Percentiles rank a stretch among this genome's conserved stretches.
Conservation (phyloP, 768 basidiomycete genomes). For the Mycena leptocephala region DNA sequence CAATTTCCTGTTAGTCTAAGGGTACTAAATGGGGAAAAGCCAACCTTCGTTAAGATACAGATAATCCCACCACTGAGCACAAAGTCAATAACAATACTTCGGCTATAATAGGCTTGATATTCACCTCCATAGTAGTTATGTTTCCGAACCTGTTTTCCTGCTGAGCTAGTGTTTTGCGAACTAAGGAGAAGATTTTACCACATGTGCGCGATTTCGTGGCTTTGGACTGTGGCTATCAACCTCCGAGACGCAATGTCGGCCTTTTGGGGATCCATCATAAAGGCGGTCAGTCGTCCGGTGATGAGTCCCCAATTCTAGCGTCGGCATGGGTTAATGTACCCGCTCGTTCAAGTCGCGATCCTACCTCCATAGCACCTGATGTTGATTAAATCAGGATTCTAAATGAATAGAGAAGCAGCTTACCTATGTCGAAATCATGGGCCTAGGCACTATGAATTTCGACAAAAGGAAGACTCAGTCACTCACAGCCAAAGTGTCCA, state of each 20-base stretch:
- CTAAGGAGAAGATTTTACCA: slow-evolving; percentile 63
- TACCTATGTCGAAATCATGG: neutral
- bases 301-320: slow-evolving; percentile 88
- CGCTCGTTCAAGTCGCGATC: too few relatives aligned
- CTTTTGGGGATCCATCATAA: slow-evolving; percentile 83
- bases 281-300: slow-evolving; percentile 90
- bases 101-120: neutral
- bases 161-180: neutral
- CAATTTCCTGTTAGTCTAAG: neutral
- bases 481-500: slow-evolving; percentile 88
- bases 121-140: slow-evolving; percentile 81
- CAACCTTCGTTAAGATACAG: slow-evolving; percentile 87
- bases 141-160: slow-evolving; percentile 82
- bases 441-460: slow-evolving; percentile 47
- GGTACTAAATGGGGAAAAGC: neutral
- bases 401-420: neutral
- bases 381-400: neutral
- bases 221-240: slow-evolving; percentile 80
- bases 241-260: slow-evolving; percentile 83
- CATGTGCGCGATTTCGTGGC: slow-evolving; percentile 92
- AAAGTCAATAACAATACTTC: neutral
- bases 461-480: slow-evolving; percentile 40
- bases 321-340: neutral
- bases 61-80: slow-evolving; percentile 88
- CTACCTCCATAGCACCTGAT: slow-evolving; percentile 83